A percentile compares a stretch with the other conserved stretches of the same genome.
Evolutionary conservation across 495 filamentous ascomycete genomes (phyloP).

Genomic region (Talaromyces proteolyticus): DNA sequence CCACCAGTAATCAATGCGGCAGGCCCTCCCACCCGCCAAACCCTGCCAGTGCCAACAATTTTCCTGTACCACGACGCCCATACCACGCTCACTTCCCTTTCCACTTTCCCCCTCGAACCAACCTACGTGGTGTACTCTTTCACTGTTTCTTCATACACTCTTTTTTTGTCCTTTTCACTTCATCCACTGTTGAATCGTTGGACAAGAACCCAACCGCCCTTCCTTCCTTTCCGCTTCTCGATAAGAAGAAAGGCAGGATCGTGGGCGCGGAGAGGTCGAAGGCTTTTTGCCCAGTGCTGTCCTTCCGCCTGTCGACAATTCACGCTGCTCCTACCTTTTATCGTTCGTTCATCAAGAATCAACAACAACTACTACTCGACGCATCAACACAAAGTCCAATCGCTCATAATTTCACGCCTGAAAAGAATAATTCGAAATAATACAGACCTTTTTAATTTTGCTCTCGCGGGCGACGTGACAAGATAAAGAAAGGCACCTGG

Average conservation of each 20-base stretch:
- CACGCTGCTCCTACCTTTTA: not conserved
- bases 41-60: no score
- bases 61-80: no score
- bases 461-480: not conserved
- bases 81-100: constrained; percentile 2
- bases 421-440: no score
- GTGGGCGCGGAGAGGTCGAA: not conserved
- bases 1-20: constrained; percentile 16
- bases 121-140: no score
- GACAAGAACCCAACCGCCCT: no score
- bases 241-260: not conserved
- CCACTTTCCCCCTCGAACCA: no score
- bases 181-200: not conserved
- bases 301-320: not conserved
- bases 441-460: not conserved
- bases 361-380: not conserved
- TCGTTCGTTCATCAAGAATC: not conserved
- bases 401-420: no score
- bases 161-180: constrained; percentile 9
- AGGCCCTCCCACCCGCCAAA: constrained; percentile 5
- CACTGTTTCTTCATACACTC: constrained; percentile 29
- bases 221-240: no score
- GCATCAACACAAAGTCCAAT: not conserved
- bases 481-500: not conserved
- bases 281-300: not conserved